Evolutionary conservation across 305 asterid species (phyloP).

Genomic region (Fraxinus ornus): DNA sequence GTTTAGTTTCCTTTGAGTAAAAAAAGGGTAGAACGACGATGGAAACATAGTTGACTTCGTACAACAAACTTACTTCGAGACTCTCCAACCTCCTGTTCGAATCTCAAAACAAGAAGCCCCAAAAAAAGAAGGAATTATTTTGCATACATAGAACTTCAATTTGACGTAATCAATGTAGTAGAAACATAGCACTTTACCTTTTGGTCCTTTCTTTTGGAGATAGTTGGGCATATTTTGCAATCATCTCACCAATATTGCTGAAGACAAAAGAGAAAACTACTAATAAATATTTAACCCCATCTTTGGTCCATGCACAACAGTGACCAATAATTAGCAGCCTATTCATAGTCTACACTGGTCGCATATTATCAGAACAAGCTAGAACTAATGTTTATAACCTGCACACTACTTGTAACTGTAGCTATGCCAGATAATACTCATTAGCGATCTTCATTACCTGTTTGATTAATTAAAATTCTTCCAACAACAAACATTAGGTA

Average conservation of each 20-base stretch:
- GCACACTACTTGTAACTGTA: background rate
- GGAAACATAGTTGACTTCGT: conserved; percentile 8
- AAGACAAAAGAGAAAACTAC: conserved; percentile 18
- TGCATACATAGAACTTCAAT: background rate
- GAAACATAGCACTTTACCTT: conserved; percentile 38
- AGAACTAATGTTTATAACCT: background rate
- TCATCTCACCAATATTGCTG: conserved; percentile 80
- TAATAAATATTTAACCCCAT: background rate
- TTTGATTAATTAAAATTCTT: background rate
- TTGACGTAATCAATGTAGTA: conserved; percentile 4
- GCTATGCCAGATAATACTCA: background rate
- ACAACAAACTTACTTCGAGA: conserved; percentile 65
- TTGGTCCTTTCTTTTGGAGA: conserved; percentile 84
- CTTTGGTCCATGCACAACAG: background rate
- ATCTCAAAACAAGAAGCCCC: background rate
- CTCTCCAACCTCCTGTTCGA: conserved; percentile 82
- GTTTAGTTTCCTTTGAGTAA: conserved; percentile 12
- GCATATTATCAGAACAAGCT: background rate
- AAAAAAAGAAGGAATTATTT: conserved; percentile 16
- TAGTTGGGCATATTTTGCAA: conserved; percentile 72
- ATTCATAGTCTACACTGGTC: background rate
- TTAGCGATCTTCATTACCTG: background rate
- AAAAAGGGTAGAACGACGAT: background rate
- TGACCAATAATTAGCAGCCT: background rate
- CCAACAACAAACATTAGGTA: background rate